Evolutionary conservation across 257 asterid species (phyloP).

Genomic region (Jasminum sambac): DNA sequence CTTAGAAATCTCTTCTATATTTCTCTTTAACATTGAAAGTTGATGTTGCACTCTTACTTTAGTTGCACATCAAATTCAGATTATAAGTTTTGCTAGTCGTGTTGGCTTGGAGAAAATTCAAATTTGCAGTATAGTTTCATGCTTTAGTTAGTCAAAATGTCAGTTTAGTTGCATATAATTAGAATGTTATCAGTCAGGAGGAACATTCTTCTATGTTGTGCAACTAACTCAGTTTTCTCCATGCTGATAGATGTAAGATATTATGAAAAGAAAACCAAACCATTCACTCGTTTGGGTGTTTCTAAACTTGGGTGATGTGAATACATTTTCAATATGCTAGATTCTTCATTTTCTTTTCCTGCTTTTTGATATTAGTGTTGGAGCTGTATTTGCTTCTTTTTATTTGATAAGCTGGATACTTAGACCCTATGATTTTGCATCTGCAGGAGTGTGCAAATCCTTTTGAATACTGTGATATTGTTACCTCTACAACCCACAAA

Average conservation of each 20-base stretch:
- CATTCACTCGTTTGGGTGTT: background rate
- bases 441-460: constrained; percentile 76
- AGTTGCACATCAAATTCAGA: background rate
- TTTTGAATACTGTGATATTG: constrained; percentile 76
- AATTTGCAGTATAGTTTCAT: background rate
- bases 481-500: constrained; percentile 88
- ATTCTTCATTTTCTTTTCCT: constrained; percentile 7
- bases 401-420: constrained; percentile 1
- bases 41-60: background rate
- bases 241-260: background rate
- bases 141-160: background rate
- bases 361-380: constrained; percentile 4
- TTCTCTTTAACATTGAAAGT: background rate
- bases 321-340: constrained; percentile 8
- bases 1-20: background rate
- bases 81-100: background rate
- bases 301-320: background rate
- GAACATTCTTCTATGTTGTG: background rate
- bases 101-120: background rate
- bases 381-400: background rate
- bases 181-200: background rate
- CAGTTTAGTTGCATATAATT: background rate
- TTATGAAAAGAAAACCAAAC: background rate
- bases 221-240: background rate
- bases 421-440: constrained; percentile 2